Percentiles rank a stretch among this genome's conserved stretches.
phyloP scores from a whole-genome alignment of 768 basidiomycete species.

The Mycena polygramma region DNA sequence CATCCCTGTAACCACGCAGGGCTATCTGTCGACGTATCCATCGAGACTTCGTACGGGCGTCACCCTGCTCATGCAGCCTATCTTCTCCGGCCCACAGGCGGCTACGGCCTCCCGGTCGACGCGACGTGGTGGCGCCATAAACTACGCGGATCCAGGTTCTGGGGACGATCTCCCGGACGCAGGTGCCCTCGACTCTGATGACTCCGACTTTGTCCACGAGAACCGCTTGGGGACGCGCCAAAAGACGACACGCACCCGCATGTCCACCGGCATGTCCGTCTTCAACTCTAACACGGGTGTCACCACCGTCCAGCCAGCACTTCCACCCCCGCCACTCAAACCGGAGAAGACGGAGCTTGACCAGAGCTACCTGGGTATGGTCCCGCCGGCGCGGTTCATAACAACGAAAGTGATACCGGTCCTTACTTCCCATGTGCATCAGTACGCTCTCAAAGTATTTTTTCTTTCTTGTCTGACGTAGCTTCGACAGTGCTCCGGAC shows the following conservation, averaged over 20 bases:
- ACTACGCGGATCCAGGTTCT: slow-evolving; percentile 90
- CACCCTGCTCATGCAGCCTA: slow-evolving; percentile 92
- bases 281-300: slow-evolving; percentile 67
- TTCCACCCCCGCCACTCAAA: slow-evolving; percentile 50
- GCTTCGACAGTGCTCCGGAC: slow-evolving; percentile 68
- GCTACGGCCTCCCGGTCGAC: slow-evolving; percentile 56
- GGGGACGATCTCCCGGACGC: slow-evolving; percentile 87
- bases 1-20: slow-evolving; percentile 76
- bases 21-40: slow-evolving; percentile 84
- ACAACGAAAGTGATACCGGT: slow-evolving; percentile 62
- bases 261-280: slow-evolving; percentile 64
- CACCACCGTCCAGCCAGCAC: slow-evolving; percentile 48
- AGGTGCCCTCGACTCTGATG: slow-evolving; percentile 86
- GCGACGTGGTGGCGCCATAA: slow-evolving; percentile 80
- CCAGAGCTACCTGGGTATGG: slow-evolving; percentile 90
- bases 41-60: slow-evolving; percentile 93
- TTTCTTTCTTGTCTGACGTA: slow-evolving; percentile 30
- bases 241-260: slow-evolving; percentile 56
- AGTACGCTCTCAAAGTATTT: slow-evolving; percentile 64
- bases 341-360: slow-evolving; percentile 76
- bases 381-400: slow-evolving; percentile 87
- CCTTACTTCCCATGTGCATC: slow-evolving; percentile 78
- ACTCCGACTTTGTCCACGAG: slow-evolving; percentile 75
- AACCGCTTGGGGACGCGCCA: slow-evolving; percentile 60
- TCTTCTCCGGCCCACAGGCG: slow-evolving; percentile 77